Base-by-base conservation (phyloP, 371 early-diverging fungal genomes). In the Mucor velutinosus region DNA sequence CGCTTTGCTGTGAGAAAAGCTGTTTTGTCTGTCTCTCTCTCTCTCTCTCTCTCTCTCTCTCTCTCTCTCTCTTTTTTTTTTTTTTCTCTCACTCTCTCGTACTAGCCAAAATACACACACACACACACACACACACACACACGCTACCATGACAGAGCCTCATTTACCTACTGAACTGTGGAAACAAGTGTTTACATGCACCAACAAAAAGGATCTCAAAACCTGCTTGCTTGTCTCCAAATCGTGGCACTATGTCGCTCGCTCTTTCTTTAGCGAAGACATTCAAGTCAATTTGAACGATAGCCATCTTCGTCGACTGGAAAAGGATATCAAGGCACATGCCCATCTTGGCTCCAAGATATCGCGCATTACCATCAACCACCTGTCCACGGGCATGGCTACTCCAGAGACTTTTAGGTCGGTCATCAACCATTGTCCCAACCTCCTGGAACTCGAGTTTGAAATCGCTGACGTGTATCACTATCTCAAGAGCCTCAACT, bases 141-240 rank as follows among this genome's bases (percentile, higher is more conserved):
- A 8, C 33, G 3, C 37, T 7, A 55, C 11, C 7, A 57, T 57
- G 57, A n/a, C 57, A 32, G 57, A 57, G n/a, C 33, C 21, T 10
- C 57, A 57, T 57, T 19, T 57, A 33, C 57, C 57, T 7, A 30
- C 57, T 17, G 57, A 57, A 2, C 30, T 57, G 8, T 57, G 57
- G 57, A 57, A 57, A 11, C n/a, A 57, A 7, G 39, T 39, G 4
- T 35, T 59, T 23, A 21, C 37, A 12, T 35, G 23, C 3, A 19
- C 7, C 6, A 11, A 39, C 19, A 37, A 39, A 25, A 32, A 59
- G 21, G 60, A 15, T 11, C 47, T 61, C 30, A 61, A 61, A 29
- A 47, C 45, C 15, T 61, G 61, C 19, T 30, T 61, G 19, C 61
- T 61, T 61, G 61, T 61, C 7, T 59, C 33, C 41, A 59, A 25